phyloP scores from a whole-genome alignment of 2,329 filamentous ascomycete genomes.

The Fusarium robinianum region DNA sequence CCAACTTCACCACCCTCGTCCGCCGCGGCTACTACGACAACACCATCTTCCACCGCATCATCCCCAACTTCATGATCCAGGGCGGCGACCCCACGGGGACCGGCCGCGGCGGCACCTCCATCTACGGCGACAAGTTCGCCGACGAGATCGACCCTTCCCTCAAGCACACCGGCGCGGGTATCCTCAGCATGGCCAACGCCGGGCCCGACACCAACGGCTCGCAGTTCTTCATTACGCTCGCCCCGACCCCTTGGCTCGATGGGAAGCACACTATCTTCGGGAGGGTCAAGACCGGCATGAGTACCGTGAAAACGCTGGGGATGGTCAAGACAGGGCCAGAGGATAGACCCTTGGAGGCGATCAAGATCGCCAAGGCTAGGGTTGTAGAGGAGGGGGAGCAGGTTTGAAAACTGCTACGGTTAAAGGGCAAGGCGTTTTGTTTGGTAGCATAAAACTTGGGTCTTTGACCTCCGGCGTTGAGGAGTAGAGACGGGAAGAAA shows the following conservation, averaged over 20 bases:
- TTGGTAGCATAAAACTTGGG: slow-evolving; percentile 12
- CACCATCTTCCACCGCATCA: slow-evolving; percentile 90
- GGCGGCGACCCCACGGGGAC: slow-evolving; percentile 93
- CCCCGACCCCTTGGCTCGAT: slow-evolving; percentile 94
- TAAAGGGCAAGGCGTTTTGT: slow-evolving; percentile 3
- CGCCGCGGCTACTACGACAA: slow-evolving; percentile 85
- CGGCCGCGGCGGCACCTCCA: slow-evolving; percentile 83
- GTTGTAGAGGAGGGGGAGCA: slow-evolving; percentile 65
- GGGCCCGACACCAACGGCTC: slow-evolving; percentile 92
- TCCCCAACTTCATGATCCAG: slow-evolving; percentile 96
- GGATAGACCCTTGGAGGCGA: slow-evolving; percentile 79
- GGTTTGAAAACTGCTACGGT: slow-evolving; percentile 11
- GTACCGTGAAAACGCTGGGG: slow-evolving; percentile 84
- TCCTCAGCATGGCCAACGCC: slow-evolving; percentile 96
- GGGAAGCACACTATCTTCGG: slow-evolving; percentile 98
- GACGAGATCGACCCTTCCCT: slow-evolving; percentile 82
- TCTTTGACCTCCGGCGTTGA: slow-evolving; percentile 25
- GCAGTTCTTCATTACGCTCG: slow-evolving; percentile 95
- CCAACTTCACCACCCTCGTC: slow-evolving; percentile 82
- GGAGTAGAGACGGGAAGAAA: slow-evolving; percentile 20
- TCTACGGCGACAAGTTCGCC: slow-evolving; percentile 92
- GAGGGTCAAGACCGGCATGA: slow-evolving; percentile 80
- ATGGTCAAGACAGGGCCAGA: slow-evolving; percentile 81
- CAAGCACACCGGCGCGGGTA: slow-evolving; percentile 89
- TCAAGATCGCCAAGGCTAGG: slow-evolving; percentile 76